A percentile compares a stretch with the other conserved stretches of the same genome.
These are phyloP conservation scores for Psidium guajava DNA, from an alignment of 345 rosid genomes.

Conservation along the genomic window DNA sequence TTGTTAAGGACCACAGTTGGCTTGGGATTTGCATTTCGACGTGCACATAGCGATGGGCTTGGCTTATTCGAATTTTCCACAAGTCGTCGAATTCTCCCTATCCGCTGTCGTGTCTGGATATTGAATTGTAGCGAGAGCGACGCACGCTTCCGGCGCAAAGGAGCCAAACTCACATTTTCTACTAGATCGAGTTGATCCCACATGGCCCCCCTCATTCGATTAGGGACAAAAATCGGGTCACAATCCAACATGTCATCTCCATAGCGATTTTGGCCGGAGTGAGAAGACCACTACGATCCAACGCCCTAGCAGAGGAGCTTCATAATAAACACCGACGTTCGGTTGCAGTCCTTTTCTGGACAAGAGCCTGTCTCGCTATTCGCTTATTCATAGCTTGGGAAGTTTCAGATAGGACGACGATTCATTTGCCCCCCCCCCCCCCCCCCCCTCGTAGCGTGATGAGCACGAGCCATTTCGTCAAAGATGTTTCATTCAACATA, in stretches of 20 bases:
- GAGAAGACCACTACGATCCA: too few relatives aligned
- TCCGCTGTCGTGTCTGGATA: accelerated
- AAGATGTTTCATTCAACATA: background rate
- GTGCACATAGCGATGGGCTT: accelerated
- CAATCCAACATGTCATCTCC: background rate
- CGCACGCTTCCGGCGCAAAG: background rate
- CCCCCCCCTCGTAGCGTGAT: background rate
- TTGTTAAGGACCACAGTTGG: background rate
- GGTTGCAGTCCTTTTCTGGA: too few relatives aligned
- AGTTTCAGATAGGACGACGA: background rate
- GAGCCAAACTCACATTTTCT: background rate
- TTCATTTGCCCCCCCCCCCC: background rate
- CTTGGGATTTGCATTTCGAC: background rate
- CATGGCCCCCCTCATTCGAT: background rate
- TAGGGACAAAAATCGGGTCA: background rate
- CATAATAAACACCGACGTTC: too few relatives aligned
- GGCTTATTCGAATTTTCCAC: background rate
- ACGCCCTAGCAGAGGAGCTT: too few relatives aligned
- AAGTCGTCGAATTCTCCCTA: background rate
- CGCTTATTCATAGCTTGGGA: background rate
- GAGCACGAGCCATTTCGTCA: background rate
- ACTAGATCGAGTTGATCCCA: too few relatives aligned
- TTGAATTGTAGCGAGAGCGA: too few relatives aligned
- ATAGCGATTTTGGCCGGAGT: too few relatives aligned
- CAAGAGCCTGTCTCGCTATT: too few relatives aligned